phyloP scores from a whole-genome alignment of 106 monocot species.

The Apostasia shenzhenica region DNA sequence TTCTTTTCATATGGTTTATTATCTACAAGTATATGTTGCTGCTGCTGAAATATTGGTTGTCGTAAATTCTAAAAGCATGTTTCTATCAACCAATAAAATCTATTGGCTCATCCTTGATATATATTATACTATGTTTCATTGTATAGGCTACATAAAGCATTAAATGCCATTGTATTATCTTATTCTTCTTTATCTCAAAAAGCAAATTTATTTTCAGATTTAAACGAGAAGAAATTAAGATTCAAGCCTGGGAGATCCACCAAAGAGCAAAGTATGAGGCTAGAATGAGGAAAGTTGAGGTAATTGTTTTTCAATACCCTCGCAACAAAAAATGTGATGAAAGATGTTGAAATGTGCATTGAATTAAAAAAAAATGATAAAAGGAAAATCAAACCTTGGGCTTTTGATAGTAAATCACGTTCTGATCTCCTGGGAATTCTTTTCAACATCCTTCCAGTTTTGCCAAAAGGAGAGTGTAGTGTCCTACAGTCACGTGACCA shows the following conservation, averaged over 20 bases:
- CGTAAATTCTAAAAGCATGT: too few species aligned
- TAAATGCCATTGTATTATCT: not conserved
- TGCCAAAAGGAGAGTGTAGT: too few species aligned
- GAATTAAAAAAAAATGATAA: not conserved
- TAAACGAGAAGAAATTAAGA: conserved; percentile 71
- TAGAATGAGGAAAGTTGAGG: conserved; percentile 81
- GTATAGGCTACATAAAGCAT: too few species aligned
- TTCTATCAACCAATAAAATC: too few species aligned
- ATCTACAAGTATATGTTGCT: too few species aligned
- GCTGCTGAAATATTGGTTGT: too few species aligned
- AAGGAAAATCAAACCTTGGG: not conserved
- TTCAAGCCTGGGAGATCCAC: conserved; percentile 90
- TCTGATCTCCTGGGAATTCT: not conserved
- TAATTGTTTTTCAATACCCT: conserved; percentile 8
- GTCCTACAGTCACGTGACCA: too few species aligned
- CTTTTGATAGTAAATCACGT: not conserved
- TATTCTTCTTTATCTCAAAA: conserved; percentile 1
- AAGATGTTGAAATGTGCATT: not conserved
- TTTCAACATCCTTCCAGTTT: not conserved
- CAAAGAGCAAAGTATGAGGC: conserved; percentile 85
- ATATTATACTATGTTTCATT: too few species aligned
- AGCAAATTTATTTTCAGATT: conserved; percentile 32
- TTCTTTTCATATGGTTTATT: too few species aligned
- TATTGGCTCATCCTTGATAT: too few species aligned
- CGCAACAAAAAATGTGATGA: not conserved